Conservation (phyloP, 441 rosid species). For the Biscutella laevigata region DNA sequence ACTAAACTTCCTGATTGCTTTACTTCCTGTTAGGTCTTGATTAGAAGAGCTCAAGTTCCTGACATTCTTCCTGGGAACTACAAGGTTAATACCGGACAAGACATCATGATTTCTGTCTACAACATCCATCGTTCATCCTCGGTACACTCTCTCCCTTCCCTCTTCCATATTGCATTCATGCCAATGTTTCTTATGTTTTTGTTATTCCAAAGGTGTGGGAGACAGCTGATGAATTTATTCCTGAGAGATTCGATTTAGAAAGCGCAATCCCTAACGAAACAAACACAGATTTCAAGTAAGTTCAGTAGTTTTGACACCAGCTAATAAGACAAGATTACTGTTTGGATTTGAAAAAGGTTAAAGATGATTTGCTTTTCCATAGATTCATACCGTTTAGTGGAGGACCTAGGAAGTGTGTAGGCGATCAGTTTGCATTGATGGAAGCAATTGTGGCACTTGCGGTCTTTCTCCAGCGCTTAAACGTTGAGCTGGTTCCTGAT, state of each 20-base stretch:
- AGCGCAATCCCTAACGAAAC: conserved; percentile 78
- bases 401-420: conserved; percentile 91
- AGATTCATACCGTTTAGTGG: conserved; percentile 92
- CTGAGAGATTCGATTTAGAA: conserved; percentile 69
- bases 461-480: conserved; percentile 57
- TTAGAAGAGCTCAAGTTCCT: conserved; percentile 76
- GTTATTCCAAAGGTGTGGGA: conserved; percentile 70
- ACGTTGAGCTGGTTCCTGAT: conserved; percentile 73
- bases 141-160: conserved; percentile 31
- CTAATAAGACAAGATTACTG: neutral
- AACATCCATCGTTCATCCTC: conserved; percentile 77
- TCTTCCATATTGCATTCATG: neutral
- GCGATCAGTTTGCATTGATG: conserved; percentile 84
- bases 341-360: neutral
- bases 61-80: conserved; percentile 84
- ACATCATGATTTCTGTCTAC: conserved; percentile 87
- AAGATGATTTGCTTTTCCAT: neutral
- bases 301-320: conserved; percentile 2
- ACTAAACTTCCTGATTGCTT: neutral
- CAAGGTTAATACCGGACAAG: conserved; percentile 83
- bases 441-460: conserved; percentile 82
- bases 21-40: conserved; percentile 46
- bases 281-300: conserved; percentile 78
- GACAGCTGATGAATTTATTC: conserved; percentile 75
- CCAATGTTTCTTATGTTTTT: neutral